Conservation (phyloP, 768 basidiomycete genomes). For the Candolleomyces eurysporus region DNA sequence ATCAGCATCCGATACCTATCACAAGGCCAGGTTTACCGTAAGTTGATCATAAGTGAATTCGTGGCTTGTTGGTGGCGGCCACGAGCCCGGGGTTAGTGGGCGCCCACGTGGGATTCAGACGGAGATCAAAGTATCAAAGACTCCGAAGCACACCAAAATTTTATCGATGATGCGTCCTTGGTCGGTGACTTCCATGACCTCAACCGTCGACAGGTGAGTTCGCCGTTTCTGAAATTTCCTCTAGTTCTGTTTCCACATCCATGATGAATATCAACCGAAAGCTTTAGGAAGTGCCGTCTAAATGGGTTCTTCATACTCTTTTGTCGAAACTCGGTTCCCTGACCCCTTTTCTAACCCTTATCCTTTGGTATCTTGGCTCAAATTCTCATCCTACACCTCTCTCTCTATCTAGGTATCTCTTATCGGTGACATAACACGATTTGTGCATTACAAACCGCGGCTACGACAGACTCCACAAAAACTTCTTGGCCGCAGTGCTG, state of each 20-base stretch:
- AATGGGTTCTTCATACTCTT: not conserved
- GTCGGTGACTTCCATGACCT: not conserved
- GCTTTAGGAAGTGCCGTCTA: slow-evolving; percentile 1
- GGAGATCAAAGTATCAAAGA: not conserved
- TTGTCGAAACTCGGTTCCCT: slow-evolving; percentile 6
- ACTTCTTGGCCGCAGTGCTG: no score
- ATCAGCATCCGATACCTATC: not conserved
- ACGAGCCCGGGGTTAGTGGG: not conserved
- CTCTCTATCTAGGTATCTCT: no score
- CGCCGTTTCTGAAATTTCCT: not conserved
- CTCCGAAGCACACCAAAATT: not conserved
- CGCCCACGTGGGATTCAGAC: not conserved
- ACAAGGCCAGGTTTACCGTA: not conserved
- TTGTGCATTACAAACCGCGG: no score
- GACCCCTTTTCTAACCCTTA: not conserved
- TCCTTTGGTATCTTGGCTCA: not conserved
- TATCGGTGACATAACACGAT: no score
- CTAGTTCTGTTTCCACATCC: not conserved
- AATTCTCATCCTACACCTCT: not conserved
- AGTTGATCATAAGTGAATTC: not conserved
- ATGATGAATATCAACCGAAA: slow-evolving; percentile 5
- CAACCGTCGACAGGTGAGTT: not conserved
- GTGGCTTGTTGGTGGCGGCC: no score
- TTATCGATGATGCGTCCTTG: not conserved
- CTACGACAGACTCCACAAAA: no score